A percentile compares a stretch with the other conserved stretches of the same genome.
phyloP scores from a whole-genome alignment of 2,329 filamentous ascomycete species.

The Ophiostoma angusticollis region DNA sequence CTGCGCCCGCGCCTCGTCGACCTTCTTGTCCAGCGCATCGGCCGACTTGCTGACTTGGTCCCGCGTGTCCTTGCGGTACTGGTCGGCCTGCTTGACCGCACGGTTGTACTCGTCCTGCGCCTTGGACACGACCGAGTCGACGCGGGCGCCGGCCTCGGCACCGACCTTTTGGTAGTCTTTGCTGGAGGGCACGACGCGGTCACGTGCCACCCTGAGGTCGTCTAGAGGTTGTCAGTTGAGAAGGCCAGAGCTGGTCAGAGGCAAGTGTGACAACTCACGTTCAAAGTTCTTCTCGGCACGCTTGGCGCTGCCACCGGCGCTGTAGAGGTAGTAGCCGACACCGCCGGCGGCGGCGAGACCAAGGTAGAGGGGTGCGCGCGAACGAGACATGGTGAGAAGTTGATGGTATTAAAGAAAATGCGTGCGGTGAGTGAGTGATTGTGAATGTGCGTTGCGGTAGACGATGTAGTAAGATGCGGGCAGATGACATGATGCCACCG shows the following conservation, averaged over 20 bases:
- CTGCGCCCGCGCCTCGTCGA: conserved; percentile 51
- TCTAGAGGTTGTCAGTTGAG: conserved; percentile 34
- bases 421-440: not conserved
- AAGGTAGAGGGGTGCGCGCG: conserved; percentile 35
- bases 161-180: conserved; percentile 49
- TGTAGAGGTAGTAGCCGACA: conserved; percentile 84
- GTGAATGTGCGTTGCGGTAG: too few relatives aligned
- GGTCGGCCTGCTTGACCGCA: conserved; percentile 37
- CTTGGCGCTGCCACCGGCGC: conserved; percentile 66
- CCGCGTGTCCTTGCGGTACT: conserved; percentile 47
- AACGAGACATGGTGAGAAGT: conserved; percentile 29
- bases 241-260: too few relatives aligned
- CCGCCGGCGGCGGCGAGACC: conserved; percentile 54
- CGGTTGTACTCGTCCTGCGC: conserved; percentile 40
- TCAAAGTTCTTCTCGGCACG: conserved; percentile 78
- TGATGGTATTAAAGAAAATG: not conserved
- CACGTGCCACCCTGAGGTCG: conserved; percentile 58
- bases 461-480: not conserved
- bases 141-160: conserved; percentile 47
- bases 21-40: conserved; percentile 69
- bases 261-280: conserved; percentile 40
- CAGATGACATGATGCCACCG: conserved; percentile 1
- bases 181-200: conserved; percentile 52
- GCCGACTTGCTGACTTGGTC: conserved; percentile 57
- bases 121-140: conserved; percentile 57